Percentiles rank a stretch among this genome's conserved stretches.
Evolutionary conservation across 176 grass and related monocot species (phyloP).

Genomic region (Avena insularis): DNA sequence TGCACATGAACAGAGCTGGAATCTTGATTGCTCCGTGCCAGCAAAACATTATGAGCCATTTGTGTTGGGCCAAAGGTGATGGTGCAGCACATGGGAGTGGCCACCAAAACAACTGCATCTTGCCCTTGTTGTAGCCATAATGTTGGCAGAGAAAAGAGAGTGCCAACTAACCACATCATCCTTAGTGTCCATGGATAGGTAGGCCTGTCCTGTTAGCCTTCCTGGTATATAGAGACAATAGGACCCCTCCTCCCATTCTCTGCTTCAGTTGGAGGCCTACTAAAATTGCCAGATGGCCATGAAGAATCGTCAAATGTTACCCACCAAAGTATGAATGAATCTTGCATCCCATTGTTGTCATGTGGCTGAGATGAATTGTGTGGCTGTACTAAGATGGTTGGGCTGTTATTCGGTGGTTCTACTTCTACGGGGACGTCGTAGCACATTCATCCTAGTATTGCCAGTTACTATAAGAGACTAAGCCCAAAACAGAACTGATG

Average conservation of each 20-base stretch:
- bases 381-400: constrained; percentile 33
- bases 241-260: constrained; percentile 22
- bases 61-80: constrained; percentile 44
- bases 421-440: background rate
- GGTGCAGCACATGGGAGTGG: constrained; percentile 59
- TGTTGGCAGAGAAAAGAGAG: constrained; percentile 56
- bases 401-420: constrained; percentile 26
- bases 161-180: constrained; percentile 56
- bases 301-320: constrained; percentile 19
- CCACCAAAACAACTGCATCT: constrained; percentile 40
- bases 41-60: constrained; percentile 53
- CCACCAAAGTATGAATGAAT: constrained; percentile 30
- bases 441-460: constrained; percentile 23
- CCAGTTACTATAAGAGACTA: constrained; percentile 5
- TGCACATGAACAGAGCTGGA: constrained; percentile 45
- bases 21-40: constrained; percentile 52
- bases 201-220: constrained; percentile 41
- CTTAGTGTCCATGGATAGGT: constrained; percentile 42
- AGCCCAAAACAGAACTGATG: constrained; percentile 24
- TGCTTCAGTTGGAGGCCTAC: constrained; percentile 39
- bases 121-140: constrained; percentile 47
- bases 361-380: constrained; percentile 20
- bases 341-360: constrained; percentile 23
- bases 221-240: constrained; percentile 39
- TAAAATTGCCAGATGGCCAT: constrained; percentile 36